These are phyloP conservation scores for Handroanthus guayacan DNA, from an alignment of 257 asterid species.

Conservation along the genomic window DNA sequence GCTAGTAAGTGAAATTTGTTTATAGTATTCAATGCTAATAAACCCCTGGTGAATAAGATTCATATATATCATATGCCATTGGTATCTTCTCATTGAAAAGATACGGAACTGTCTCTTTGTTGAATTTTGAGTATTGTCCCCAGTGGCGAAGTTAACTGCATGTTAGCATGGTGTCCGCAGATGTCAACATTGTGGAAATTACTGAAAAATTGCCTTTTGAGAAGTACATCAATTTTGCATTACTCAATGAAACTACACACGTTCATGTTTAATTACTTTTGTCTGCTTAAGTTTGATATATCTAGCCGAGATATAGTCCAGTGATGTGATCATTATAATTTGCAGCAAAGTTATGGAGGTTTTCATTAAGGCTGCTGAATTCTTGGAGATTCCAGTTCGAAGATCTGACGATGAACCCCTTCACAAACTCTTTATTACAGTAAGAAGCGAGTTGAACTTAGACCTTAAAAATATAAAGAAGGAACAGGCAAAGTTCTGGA, in stretches of 20 bases:
- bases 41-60: neutral
- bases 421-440: constrained; percentile 74
- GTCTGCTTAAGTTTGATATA: constrained; percentile 5
- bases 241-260: constrained; percentile 12
- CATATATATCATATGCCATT: neutral
- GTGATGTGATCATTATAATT: constrained; percentile 37
- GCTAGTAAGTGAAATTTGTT: constrained; percentile 1
- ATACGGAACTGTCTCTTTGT: no score
- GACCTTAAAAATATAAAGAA: constrained; percentile 78
- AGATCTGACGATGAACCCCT: constrained; percentile 87
- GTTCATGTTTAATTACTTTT: constrained; percentile 12
- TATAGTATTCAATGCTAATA: neutral
- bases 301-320: constrained; percentile 24
- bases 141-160: no score
- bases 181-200: constrained; percentile 13
- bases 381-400: constrained; percentile 80
- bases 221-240: constrained; percentile 13
- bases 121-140: no score
- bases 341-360: constrained; percentile 91
- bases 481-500: constrained; percentile 94
- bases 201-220: constrained; percentile 10
- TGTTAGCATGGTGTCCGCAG: no score
- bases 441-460: constrained; percentile 75
- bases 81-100: neutral
- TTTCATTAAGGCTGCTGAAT: constrained; percentile 86